Base-by-base conservation (phyloP, 2,329 filamentous ascomycete genomes). In the Bipolaris bicolor region DNA sequence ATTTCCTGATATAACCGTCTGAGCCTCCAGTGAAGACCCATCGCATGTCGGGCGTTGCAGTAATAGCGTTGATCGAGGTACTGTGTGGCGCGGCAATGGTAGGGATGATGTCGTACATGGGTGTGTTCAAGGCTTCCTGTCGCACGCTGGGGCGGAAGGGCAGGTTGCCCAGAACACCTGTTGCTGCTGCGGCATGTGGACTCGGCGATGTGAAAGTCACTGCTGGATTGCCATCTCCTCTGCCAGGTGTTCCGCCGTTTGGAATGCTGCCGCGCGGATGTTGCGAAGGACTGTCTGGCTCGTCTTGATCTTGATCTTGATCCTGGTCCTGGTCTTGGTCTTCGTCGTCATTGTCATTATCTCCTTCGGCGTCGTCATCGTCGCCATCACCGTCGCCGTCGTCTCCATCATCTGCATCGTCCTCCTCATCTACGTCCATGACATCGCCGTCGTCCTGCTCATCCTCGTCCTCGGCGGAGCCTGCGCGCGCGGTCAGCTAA, bases 81-180 rank as follows among this genome's bases (percentile, higher is more conserved):
- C 92, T 90, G 75, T 97, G 93, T 1, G 95, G 95, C 3, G 95
- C 95, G 1, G 95, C 95, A 79, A 98, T 98, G 20, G 95, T 98
- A 1, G 95, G 95, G 1, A 97, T 90, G 58, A 99, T 97, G 74
- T 99, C 95, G 80, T 98, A 99, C 2, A 90, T 86, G 39, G 83
- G 81, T 13, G 95, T 94, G 1, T 84, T 88, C 48, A 96, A 80
- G n/a, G 88, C 90, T 71, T 96, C 92, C 10, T 88, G 83, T 0
- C 90, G 86, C n/a, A 92, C 83, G 48, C 80, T 82, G 1, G 88
- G 89, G 46, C 85, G 86, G 64, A 79, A 82, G 58, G 77, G 79
- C 39, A 77, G 78, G 49, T 68, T 62, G 65, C 72, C 72, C 66
- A 68, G 56, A 7, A 71, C 70, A 13, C 55, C 70, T 50, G 58